Base-by-base conservation (phyloP, 2,329 filamentous ascomycete genomes). In the Coleophoma crateriformis region DNA sequence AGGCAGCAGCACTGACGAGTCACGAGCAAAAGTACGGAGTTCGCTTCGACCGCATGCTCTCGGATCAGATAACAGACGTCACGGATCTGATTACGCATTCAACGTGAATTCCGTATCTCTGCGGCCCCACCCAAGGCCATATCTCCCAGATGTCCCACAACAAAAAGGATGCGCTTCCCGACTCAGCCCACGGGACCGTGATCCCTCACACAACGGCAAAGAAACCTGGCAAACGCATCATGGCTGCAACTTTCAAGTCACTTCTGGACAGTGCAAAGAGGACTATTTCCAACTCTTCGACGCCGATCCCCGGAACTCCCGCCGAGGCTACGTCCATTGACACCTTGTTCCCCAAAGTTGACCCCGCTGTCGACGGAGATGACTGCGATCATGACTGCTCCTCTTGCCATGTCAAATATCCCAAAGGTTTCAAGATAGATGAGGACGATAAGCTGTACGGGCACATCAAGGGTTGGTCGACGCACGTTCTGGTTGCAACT, bases 401-500 rank as follows among this genome's bases (percentile, higher is more conserved):
- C 20, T 83, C 75, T 56, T 97, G 94, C 74, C 81, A 83, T 13
- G 76, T 92, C 57, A 79, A 82, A 53, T 95, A 91, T 65, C 92
- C 92, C 35, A 74, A 73, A 52, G 69, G 69, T 34, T 86, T 85
- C 70, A 82, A 84, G 62, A 82, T 96, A 49, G 87, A 97, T 50
- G 79, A 86, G 66, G 72, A 77, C 7, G 90, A 96, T 64, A 74
- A 84, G 60, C 71, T 99, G 45, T 97, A 95, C 64, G 94, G 92
- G 1, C 76, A 87, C 51, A 80, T 96, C 54, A 88, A 90, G 63
- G 89, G 84, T 34, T 97, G 90, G 87, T 85, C 82, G 62, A 94
- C 90, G 17, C 94, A 99, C 69, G 66, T 96, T 54, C 73, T 99
- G 33, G 90, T 97, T 14, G 94, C 90, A 20, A 99, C 94, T n/a